A percentile compares a stretch with the other conserved stretches of the same genome.
Evolutionary conservation across 331 rosid genomes (phyloP).

Genomic region (Pyracantha coccinea): DNA sequence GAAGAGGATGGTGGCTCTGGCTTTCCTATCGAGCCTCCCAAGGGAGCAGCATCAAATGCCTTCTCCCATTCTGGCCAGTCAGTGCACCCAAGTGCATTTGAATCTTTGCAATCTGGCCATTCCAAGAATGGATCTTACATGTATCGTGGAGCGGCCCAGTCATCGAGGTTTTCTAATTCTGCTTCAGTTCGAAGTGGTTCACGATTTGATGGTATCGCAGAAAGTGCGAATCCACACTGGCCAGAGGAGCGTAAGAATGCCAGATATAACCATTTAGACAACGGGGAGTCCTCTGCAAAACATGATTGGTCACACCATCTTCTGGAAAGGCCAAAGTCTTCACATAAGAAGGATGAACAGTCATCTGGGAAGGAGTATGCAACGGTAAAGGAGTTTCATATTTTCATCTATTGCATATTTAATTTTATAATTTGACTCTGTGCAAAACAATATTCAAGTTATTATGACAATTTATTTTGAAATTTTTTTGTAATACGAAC

Average conservation of each 20-base stretch:
- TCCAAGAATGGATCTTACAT: slow-evolving; percentile 18
- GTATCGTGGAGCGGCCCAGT: slow-evolving; percentile 29
- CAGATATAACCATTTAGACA: slow-evolving; percentile 38
- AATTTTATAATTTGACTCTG: not conserved
- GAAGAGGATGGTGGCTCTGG: slow-evolving; percentile 51
- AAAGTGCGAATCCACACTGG: slow-evolving; percentile 48
- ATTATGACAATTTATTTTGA: not conserved
- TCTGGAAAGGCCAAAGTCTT: slow-evolving; percentile 38
- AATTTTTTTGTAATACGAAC: not conserved
- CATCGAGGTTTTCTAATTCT: slow-evolving; percentile 67
- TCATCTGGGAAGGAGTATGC: slow-evolving; percentile 34
- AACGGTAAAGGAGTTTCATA: slow-evolving; percentile 32
- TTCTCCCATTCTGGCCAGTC: slow-evolving; percentile 54
- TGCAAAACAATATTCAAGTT: not conserved
- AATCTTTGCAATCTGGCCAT: slow-evolving; percentile 23
- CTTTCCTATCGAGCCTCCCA: slow-evolving; percentile 48
- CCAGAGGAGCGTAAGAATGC: slow-evolving; percentile 37
- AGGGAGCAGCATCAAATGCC: slow-evolving; percentile 19
- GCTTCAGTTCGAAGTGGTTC: slow-evolving; percentile 49
- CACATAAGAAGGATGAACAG: slow-evolving; percentile 38
- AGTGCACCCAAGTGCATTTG: slow-evolving; percentile 38
- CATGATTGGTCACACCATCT: slow-evolving; percentile 40
- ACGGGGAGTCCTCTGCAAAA: slow-evolving; percentile 35
- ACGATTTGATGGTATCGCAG: slow-evolving; percentile 36
- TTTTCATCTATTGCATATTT: not conserved